These are phyloP conservation scores for Calonectria henricotiae DNA, from an alignment of 2,329 filamentous ascomycete species.

Conservation along the genomic window DNA sequence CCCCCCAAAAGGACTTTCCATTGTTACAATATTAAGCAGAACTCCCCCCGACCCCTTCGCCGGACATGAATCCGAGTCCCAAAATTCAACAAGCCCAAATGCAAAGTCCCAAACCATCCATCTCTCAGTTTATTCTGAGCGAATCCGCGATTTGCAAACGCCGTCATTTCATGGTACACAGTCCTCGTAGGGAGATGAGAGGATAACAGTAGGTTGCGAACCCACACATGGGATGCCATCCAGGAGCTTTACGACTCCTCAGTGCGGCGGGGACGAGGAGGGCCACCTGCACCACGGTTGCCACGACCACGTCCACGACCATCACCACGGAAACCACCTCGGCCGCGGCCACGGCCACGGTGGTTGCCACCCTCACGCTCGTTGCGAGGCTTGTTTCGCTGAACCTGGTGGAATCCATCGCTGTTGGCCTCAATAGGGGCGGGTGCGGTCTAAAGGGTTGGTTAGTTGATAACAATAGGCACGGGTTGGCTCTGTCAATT, in stretches of 20 bases:
- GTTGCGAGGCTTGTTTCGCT: constrained; percentile 72
- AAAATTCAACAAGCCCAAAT: constrained; percentile 53
- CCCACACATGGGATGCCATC: constrained; percentile 50
- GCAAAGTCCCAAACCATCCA: constrained; percentile 53
- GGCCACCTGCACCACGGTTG: constrained; percentile 56
- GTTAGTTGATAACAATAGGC: constrained; percentile 33
- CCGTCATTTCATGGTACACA: constrained; percentile 63
- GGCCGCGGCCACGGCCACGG: constrained; percentile 66
- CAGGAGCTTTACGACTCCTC: constrained; percentile 60
- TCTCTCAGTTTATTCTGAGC: constrained; percentile 50
- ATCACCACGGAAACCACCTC: constrained; percentile 68
- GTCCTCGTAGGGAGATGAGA: constrained; percentile 54
- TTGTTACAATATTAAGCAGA: constrained; percentile 53
- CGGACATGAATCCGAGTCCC: constrained; percentile 51
- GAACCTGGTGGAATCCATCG: constrained; percentile 83
- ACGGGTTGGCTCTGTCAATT: constrained; percentile 40
- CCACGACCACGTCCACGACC: constrained; percentile 64
- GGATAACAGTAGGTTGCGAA: constrained; percentile 52
- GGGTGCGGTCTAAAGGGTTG: constrained; percentile 56
- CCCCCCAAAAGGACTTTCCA: constrained; percentile 45
- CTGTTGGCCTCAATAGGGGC: constrained; percentile 63
- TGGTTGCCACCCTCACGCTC: constrained; percentile 65
- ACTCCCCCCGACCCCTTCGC: constrained; percentile 52
- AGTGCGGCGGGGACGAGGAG: constrained; percentile 59
- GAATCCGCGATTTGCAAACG: constrained; percentile 56